Base-by-base conservation (phyloP, 305 asterid genomes). In the Fraxinus baroniana region DNA sequence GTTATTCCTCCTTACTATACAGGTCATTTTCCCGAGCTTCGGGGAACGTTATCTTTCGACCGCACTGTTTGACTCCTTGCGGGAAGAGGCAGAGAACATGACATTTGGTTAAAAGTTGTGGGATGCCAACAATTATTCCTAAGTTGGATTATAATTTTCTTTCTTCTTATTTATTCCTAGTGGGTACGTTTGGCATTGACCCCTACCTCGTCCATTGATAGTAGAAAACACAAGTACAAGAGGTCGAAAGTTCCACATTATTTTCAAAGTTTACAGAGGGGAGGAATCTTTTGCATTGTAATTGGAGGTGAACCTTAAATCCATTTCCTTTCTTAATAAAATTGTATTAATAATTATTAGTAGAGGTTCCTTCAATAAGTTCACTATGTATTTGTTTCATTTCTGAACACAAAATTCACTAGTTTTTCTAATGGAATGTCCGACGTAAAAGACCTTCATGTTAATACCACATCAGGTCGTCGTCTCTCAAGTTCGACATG, bases 31-130 rank as follows among this genome's bases (percentile, higher is more conserved):
- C n/a, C 82, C 89, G 5, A 88, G 91, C 79, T 57, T 22, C 3
- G 91, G 88, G 49, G 91, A 88, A 79, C 91, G 91, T 76, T 88
- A 88, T 83, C 74, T 88, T 22, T 88, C 91, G 0, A 84, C 89
- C 13, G 86, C 1, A 26, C 78, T 88, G 39, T 88, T 88, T 39
- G 89, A 86, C 79, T 80, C 87, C 7, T 30, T 86, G 49, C 9
- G 91, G 70, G 85, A 76, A 62, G 89, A 88, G 70, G 88, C 62
- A 20, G 76, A 18, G 3, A 83, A 83, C 41, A 64, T 88, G 88
- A 79, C 36, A 5, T 71, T 85, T 57, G 87, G 83, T 57, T 81
- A 79, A 83, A 0, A 41, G 49, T 66, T 10, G 73, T 3, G 10
- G 0, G 73, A 18, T 57, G 8, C 68, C 66, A n/a, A 55, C 66